These are phyloP conservation scores for Sodiomyces alkalinus DNA, from an alignment of 2,329 filamentous ascomycete species.

Conservation along the genomic window DNA sequence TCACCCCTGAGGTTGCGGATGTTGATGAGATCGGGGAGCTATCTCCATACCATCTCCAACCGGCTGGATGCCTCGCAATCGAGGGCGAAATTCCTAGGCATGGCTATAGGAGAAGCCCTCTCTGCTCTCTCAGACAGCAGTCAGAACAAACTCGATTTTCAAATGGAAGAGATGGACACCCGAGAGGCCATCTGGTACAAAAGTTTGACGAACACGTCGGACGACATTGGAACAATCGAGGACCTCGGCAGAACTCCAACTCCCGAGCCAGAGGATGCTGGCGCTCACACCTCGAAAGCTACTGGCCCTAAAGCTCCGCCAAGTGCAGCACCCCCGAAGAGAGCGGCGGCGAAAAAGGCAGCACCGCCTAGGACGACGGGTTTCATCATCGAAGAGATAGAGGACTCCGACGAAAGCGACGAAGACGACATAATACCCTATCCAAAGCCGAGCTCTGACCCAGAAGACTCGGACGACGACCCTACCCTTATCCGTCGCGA, in stretches of 20 bases:
- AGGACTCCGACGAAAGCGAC: conserved; percentile 42
- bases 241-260: too few species aligned
- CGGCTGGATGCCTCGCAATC: conserved; percentile 63
- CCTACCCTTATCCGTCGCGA: conserved; percentile 72
- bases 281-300: too few species aligned
- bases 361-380: conserved; percentile 17
- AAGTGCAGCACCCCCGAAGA: too few species aligned
- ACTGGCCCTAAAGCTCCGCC: conserved; percentile 7
- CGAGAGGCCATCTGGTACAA: conserved; percentile 66
- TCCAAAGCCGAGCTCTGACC: conserved; percentile 73
- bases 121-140: conserved; percentile 49
- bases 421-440: conserved; percentile 62
- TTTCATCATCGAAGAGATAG: conserved; percentile 51
- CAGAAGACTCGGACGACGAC: conserved; percentile 86
- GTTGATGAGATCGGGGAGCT: conserved; percentile 54
- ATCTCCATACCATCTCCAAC: conserved; percentile 72
- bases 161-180: conserved; percentile 61
- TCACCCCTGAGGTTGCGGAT: conserved; percentile 51
- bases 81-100: conserved; percentile 68
- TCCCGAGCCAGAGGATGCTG: too few species aligned
- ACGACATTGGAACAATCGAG: conserved; percentile 44
- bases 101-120: conserved; percentile 66
- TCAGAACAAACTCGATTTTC: conserved; percentile 65
- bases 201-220: conserved; percentile 43
- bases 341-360: conserved; percentile 7